A percentile compares a stretch with the other conserved stretches of the same genome.
phyloP scores from a whole-genome alignment of 2,329 filamentous ascomycete genomes.

The Arthrobotrys sinensis region DNA sequence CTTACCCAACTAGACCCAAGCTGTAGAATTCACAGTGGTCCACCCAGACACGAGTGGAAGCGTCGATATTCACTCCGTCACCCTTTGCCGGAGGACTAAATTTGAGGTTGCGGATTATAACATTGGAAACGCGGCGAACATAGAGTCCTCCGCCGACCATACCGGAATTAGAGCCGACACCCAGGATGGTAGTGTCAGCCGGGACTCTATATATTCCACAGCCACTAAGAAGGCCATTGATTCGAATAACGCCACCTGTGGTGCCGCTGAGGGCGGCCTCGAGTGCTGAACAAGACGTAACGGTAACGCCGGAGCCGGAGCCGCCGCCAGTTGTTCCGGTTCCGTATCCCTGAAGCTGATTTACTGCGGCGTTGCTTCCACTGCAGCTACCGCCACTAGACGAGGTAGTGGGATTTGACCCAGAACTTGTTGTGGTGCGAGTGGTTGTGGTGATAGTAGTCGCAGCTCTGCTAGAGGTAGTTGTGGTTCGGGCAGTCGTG shows the following conservation, averaged over 20 bases:
- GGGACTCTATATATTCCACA: constrained; percentile 69
- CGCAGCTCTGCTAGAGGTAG: background rate
- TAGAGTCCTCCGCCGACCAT: constrained; percentile 70
- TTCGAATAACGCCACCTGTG: constrained; percentile 68
- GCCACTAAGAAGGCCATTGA: constrained; percentile 69
- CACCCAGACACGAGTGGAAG: constrained; percentile 70
- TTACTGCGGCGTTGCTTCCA: constrained; percentile 56
- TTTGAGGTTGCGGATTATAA: constrained; percentile 74
- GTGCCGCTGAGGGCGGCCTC: constrained; percentile 67
- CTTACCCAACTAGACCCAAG: constrained; percentile 64
- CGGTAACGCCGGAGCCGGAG: constrained; percentile 69
- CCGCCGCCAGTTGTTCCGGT: constrained; percentile 70
- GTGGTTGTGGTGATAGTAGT: constrained; percentile 19
- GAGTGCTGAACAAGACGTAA: constrained; percentile 69
- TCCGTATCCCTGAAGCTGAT: constrained; percentile 66
- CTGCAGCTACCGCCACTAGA: constrained; percentile 40
- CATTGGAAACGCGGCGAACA: constrained; percentile 71
- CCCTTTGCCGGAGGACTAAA: constrained; percentile 71
- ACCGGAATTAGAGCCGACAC: constrained; percentile 69
- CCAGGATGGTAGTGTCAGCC: constrained; percentile 72
- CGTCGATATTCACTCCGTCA: constrained; percentile 72
- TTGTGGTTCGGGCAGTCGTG: constrained; percentile 6
- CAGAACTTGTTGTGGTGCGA: constrained; percentile 37
- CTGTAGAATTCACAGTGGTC: constrained; percentile 69
- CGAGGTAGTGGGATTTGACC: constrained; percentile 21